These are phyloP conservation scores for Flaveria bidentis DNA, from an alignment of 129 eudicot genomes.

Conservation along the genomic window DNA sequence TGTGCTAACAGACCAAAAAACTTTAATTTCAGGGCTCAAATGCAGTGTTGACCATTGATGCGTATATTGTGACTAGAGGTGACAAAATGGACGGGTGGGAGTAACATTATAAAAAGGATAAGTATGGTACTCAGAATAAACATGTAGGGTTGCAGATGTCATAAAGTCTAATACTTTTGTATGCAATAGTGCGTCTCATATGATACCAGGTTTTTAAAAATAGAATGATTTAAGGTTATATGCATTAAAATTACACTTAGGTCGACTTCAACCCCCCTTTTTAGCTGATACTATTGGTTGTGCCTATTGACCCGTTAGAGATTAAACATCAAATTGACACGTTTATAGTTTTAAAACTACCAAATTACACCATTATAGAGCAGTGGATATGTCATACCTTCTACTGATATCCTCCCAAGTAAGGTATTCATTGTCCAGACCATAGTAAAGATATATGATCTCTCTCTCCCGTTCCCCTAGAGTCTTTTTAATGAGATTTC, in stretches of 20 bases:
- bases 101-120: not conserved
- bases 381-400: slow-evolving; percentile 46
- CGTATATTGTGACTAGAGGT: not conserved
- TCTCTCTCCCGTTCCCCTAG: slow-evolving; percentile 77
- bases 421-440: slow-evolving; percentile 82
- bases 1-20: not conserved
- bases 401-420: slow-evolving; percentile 99
- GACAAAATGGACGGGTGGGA: not conserved
- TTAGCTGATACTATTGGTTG: not conserved
- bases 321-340: not conserved
- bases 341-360: not conserved
- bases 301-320: no score
- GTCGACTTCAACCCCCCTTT: not conserved
- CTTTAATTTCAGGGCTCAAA: not conserved
- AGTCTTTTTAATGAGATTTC: slow-evolving; percentile 56
- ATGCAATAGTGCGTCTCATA: not conserved
- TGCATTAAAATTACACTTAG: not conserved
- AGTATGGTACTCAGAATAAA: not conserved
- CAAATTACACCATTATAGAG: not conserved
- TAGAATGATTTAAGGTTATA: slow-evolving; percentile 5
- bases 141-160: not conserved
- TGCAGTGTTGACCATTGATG: slow-evolving; percentile 16
- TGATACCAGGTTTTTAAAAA: not conserved
- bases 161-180: not conserved
- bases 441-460: slow-evolving; percentile 83